Percentiles rank a stretch among this genome's conserved stretches.
Conservation (phyloP, 23 red algal genomes). For the Agarophyton chilense region DNA sequence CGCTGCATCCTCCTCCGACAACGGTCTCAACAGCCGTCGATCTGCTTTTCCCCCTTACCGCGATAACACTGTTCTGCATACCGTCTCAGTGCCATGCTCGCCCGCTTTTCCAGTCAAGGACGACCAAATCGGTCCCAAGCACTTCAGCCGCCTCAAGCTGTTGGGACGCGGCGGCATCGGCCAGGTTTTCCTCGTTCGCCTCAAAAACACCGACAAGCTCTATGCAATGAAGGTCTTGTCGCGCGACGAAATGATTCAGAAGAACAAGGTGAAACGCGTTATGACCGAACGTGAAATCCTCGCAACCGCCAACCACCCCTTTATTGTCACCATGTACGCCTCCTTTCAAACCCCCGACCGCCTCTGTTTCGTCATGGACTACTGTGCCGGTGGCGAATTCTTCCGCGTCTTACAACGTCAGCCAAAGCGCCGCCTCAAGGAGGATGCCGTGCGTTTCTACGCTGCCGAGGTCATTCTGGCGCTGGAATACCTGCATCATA, state of each 20-base stretch:
- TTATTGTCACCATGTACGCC: constrained; percentile 92
- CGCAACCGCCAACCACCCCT: constrained; percentile 88
- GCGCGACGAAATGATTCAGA: constrained; percentile 87
- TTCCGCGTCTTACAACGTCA: constrained; percentile 86
- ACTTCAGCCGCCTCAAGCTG: constrained; percentile 89
- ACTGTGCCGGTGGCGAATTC: constrained; percentile 85
- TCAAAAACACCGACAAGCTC: constrained; percentile 83
- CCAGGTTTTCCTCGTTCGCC: constrained; percentile 85
- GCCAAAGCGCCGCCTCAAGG: constrained; percentile 76
- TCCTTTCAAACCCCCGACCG: constrained; percentile 88
- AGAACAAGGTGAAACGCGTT: constrained; percentile 89
- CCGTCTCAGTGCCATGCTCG: constrained; percentile 49
- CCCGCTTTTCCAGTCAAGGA: constrained; percentile 65
- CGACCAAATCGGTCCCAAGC: constrained; percentile 62
- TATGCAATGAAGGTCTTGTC: constrained; percentile 83
- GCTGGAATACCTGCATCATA: constrained; percentile 88
- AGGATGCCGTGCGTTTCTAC: constrained; percentile 87
- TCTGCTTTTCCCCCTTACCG: constrained; percentile 25
- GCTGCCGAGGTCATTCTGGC: constrained; percentile 88
- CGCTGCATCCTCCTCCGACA: constrained; percentile 14
- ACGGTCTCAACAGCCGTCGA: background rate
- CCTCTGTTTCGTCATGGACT: constrained; percentile 93
- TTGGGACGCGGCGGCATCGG: constrained; percentile 91
- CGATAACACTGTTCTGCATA: constrained; percentile 44
- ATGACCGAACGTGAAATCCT: constrained; percentile 93